Evolutionary conservation across 805 yeast genomes (phyloP), one percentile per base, ranked within the genome.

Genomic region (Myxozyma udenii): DNA sequence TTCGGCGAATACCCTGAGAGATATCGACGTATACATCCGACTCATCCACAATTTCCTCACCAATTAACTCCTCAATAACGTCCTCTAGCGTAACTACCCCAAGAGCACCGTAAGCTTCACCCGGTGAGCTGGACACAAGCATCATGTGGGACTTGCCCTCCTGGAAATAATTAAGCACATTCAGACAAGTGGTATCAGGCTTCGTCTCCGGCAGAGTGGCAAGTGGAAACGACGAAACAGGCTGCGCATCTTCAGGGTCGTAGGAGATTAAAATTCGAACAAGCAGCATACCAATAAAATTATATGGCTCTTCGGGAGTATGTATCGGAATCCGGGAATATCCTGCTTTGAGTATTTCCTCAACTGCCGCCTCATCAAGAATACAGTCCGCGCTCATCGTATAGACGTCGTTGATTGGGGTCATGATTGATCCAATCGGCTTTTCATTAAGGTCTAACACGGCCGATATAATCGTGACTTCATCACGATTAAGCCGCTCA

Each of bases 101-200:
- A 28, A 85, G 67, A 0, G 96, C 93, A 19, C 97, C 97, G 21
- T 69, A 64, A 36, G 76, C 74, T 36, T 69, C 76, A 40, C 98
- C 98, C 0, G 98, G 98, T 41, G 75, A 75, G 51, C 82, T 83
- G 58, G 91, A 82, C 6, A 91, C 96, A 33, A 90, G 83, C 63
- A 93, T 91, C 98, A 91, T 91, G 70, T 91, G 98, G 1, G 95
- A 84, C 69, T 89, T 90, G 55, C 98, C 98, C 68, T 91, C 97
- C 69, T 91, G 98, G 76, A 93, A 91, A 71, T 91, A 91, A 69
- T 91, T 91, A 64, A 91, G 76, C 60, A 91, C 90, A 69, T 93
- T 91, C 65, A 91, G 75, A 68, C 98, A 91, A 4, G 96, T 88
- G 3, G 98, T 90, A 46, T 85, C 89, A 21, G 87, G 84, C 1